Conservation (phyloP, 179 eudicot species). For the Carnegiea gigantea region DNA sequence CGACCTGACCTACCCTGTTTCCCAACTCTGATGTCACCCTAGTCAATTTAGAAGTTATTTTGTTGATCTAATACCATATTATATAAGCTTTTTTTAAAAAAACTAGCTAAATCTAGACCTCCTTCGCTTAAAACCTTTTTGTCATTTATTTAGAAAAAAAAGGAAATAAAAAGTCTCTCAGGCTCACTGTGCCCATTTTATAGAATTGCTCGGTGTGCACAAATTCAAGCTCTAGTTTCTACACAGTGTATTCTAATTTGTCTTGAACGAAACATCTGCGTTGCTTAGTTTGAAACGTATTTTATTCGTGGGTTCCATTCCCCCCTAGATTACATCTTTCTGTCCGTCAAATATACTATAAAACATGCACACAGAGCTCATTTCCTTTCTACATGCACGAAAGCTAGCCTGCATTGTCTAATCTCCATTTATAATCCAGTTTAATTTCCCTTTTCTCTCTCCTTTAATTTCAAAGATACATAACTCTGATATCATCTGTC, state of each 20-base stretch:
- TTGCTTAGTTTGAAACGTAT: slow-evolving; percentile 18
- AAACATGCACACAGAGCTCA: slow-evolving; percentile 19
- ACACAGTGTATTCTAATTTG: slow-evolving; percentile 21
- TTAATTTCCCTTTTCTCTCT: neutral
- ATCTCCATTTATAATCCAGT: no score
- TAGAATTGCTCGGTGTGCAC: neutral
- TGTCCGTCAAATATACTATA: slow-evolving; percentile 16
- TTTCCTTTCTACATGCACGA: slow-evolving; percentile 19
- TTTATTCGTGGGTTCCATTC: slow-evolving; percentile 27
- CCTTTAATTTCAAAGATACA: neutral
- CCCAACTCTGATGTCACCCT: no score
- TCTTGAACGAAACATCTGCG: slow-evolving; percentile 8
- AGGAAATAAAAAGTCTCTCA: no score
- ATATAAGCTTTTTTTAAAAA: no score
- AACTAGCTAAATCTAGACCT: no score
- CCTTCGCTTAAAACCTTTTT: no score
- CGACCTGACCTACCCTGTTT: no score
- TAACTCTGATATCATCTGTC: neutral
- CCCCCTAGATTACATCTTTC: neutral
- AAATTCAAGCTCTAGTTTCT: slow-evolving; percentile 20
- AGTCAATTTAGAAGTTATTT: no score
- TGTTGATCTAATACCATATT: no score
- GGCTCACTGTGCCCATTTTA: no score
- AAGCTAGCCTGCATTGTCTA: neutral
- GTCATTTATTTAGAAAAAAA: no score